A percentile compares a stretch with the other conserved stretches of the same genome.
phyloP scores from a whole-genome alignment of 345 rosid genomes.

The Conringia planisiliqua region DNA sequence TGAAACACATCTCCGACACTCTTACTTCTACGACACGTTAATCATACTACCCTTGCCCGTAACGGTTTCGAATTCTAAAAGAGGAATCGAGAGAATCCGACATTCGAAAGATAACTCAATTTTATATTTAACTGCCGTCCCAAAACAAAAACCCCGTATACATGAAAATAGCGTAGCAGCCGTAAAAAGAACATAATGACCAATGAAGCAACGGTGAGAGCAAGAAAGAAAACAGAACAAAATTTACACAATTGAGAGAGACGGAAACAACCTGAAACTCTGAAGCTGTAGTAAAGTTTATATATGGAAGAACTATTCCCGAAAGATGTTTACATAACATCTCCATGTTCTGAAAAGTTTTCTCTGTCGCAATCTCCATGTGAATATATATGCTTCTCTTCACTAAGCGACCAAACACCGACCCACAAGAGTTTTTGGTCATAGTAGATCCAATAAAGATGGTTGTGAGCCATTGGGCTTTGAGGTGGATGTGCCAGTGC shows the following conservation, averaged over 20 bases:
- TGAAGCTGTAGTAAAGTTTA: not conserved
- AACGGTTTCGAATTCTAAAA: not conserved
- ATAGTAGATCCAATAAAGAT: conserved; percentile 71
- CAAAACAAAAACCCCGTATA: not conserved
- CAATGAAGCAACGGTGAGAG: not conserved
- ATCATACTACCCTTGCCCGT: not conserved
- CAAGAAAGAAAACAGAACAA: not conserved
- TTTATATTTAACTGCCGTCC: not conserved
- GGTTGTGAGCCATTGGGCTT: conserved; percentile 54
- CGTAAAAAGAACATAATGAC: not conserved
- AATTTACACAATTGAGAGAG: conserved; percentile 13
- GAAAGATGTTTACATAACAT: conserved; percentile 10
- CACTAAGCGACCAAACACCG: not conserved
- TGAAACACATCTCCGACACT: not conserved
- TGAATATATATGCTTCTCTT: conserved; percentile 7
- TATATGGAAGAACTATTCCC: conserved; percentile 1
- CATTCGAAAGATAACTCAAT: not conserved
- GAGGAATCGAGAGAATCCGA: not conserved
- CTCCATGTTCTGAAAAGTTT: not conserved
- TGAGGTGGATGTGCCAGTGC: conserved; percentile 33
- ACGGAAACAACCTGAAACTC: not conserved
- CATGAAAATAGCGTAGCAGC: not conserved
- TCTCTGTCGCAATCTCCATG: not conserved
- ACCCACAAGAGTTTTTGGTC: not conserved
- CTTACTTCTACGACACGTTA: not conserved